Conservation (phyloP, 2,329 filamentous ascomycete species). For the Calonectria hongkongensis region DNA sequence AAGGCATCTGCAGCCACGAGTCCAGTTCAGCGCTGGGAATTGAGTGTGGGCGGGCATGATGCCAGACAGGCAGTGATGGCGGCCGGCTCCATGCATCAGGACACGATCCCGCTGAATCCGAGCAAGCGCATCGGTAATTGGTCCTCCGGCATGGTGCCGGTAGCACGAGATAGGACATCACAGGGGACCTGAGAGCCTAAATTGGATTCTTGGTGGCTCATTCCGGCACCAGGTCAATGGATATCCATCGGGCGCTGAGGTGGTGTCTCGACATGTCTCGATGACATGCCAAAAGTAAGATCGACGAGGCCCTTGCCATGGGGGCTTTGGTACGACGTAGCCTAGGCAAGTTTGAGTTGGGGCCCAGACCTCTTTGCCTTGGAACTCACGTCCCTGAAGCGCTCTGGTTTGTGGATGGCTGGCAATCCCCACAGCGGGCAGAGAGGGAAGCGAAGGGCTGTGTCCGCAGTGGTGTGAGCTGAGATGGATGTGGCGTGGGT, state of each 20-base stretch:
- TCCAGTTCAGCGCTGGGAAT: neutral
- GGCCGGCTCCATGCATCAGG: neutral
- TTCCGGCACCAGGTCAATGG: constrained; percentile 12
- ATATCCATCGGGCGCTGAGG: constrained; percentile 4
- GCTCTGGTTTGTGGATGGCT: constrained; percentile 15
- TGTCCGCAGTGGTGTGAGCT: neutral
- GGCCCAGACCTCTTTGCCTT: neutral
- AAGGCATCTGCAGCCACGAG: too few relatives aligned
- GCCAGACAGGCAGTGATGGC: neutral
- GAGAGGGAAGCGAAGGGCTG: neutral
- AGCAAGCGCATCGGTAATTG: constrained; percentile 4
- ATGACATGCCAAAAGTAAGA: constrained; percentile 62
- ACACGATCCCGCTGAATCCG: constrained; percentile 1
- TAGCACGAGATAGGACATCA: neutral
- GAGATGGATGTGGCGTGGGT: neutral
- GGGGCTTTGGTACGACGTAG: constrained; percentile 10
- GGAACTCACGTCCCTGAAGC: constrained; percentile 15
- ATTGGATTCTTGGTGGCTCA: constrained; percentile 1
- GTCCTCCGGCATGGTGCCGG: neutral
- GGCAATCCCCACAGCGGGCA: neutral
- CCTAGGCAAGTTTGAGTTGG: neutral
- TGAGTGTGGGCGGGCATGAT: neutral
- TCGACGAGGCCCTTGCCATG: constrained; percentile 42
- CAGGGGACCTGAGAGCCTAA: constrained; percentile 7
- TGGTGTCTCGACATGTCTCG: constrained; percentile 43